Conservation (phyloP, 768 basidiomycete genomes). For the Rickenella mellea region DNA sequence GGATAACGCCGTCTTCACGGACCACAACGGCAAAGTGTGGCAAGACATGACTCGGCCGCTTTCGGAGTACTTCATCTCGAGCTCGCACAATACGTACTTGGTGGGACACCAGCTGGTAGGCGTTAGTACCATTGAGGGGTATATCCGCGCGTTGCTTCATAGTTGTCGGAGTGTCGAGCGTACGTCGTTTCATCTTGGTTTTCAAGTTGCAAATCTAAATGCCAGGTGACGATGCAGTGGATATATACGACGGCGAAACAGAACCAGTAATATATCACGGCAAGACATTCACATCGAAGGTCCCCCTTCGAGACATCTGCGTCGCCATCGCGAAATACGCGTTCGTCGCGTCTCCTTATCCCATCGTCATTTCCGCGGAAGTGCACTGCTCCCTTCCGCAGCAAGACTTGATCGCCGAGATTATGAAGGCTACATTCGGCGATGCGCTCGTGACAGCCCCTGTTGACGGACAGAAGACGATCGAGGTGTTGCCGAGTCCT, state of each 20-base stretch:
- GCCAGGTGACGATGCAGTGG: slow-evolving; percentile 45
- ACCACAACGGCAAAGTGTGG: slow-evolving; percentile 42
- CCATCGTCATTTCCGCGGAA: slow-evolving; percentile 89
- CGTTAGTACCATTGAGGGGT: slow-evolving; percentile 83
- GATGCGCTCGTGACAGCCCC: slow-evolving; percentile 38
- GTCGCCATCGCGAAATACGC: slow-evolving; percentile 82
- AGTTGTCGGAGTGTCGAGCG: slow-evolving; percentile 92
- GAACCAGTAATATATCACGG: slow-evolving; percentile 88
- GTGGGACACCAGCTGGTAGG: slow-evolving; percentile 83
- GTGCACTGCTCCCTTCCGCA: slow-evolving; percentile 74
- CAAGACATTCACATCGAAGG: slow-evolving; percentile 77
- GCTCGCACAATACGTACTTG: slow-evolving; percentile 90
- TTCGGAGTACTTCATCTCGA: slow-evolving; percentile 80
- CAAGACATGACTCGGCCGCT: slow-evolving; percentile 89
- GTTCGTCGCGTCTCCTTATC: slow-evolving; percentile 84
- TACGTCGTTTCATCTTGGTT: slow-evolving; percentile 27
- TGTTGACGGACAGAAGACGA: slow-evolving; percentile 35
- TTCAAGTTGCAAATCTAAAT: neutral
- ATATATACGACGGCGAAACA: slow-evolving; percentile 80
- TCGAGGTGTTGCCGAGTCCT: slow-evolving; percentile 71
- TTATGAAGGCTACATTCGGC: slow-evolving; percentile 61
- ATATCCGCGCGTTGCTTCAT: slow-evolving; percentile 83
- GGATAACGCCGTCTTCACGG: slow-evolving; percentile 57
- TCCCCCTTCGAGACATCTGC: slow-evolving; percentile 73
- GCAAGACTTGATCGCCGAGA: slow-evolving; percentile 69